phyloP scores from a whole-genome alignment of 73 alveolate species.

The Paraurostyla sp. region DNA sequence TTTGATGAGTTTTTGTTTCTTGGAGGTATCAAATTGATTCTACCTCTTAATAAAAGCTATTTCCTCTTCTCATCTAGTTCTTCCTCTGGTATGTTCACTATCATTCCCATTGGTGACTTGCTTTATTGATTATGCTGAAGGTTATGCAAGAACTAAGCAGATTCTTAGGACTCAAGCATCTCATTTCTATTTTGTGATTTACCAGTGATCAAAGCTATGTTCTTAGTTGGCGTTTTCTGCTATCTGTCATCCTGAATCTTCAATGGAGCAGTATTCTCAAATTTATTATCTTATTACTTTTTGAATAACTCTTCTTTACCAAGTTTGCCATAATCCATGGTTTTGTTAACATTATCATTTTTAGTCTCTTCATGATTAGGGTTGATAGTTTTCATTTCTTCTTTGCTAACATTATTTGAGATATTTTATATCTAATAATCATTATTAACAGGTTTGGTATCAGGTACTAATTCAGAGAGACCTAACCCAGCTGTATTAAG shows the following conservation, averaged over 20 bases:
- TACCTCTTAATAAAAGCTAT: background rate
- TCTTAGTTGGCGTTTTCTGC: background rate
- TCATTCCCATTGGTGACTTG: too few species aligned
- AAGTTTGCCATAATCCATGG: conserved; percentile 9
- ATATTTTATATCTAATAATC: too few species aligned
- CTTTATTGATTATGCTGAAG: background rate
- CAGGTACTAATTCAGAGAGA: conserved; percentile 21
- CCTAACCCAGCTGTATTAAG: conserved; percentile 53
- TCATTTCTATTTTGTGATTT: background rate
- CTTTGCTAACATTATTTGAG: background rate
- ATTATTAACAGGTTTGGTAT: too few species aligned
- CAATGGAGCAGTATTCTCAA: conserved; percentile 68
- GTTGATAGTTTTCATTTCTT: background rate
- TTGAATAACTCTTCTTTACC: conserved; percentile 13
- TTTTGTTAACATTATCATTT: background rate
- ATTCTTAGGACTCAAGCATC: conserved; percentile 14
- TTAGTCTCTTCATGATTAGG: too few species aligned
- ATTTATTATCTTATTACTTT: conserved; percentile 35
- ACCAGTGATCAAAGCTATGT: background rate
- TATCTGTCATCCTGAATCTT: conserved; percentile 6
- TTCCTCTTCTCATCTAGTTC: conserved; percentile 21
- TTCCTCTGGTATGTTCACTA: conserved; percentile 27
- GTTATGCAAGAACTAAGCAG: background rate
- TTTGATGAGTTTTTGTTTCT: conserved; percentile 13
- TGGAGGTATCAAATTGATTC: conserved; percentile 23